phyloP scores from a whole-genome alignment of 805 yeast genomes.

The Saccharomycopsis capsularis region DNA sequence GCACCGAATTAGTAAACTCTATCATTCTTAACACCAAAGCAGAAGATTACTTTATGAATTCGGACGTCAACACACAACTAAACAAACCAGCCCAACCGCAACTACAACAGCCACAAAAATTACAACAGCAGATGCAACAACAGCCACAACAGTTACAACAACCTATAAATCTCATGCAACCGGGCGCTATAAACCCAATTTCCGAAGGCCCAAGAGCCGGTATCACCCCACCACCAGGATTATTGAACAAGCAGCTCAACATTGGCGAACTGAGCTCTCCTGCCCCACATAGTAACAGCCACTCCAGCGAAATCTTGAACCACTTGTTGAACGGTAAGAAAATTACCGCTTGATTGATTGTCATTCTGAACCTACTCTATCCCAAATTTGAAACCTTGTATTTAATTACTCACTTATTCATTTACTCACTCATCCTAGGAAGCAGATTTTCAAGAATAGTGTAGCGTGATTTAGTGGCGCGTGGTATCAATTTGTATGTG shows the following conservation, averaged over 20 bases:
- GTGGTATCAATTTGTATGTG: background rate
- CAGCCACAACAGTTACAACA: slow-evolving; percentile 22
- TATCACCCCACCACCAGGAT: slow-evolving; percentile 22
- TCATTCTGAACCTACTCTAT: background rate
- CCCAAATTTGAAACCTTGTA: no score
- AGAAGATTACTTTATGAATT: slow-evolving; percentile 13
- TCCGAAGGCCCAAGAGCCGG: slow-evolving; percentile 20
- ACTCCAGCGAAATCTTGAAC: slow-evolving; percentile 73
- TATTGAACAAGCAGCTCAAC: slow-evolving; percentile 2
- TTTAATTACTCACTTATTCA: background rate
- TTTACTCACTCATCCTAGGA: background rate
- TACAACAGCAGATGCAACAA: slow-evolving; percentile 22
- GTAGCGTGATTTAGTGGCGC: no score
- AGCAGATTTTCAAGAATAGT: no score
- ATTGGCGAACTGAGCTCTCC: slow-evolving; percentile 5
- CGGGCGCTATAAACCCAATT: slow-evolving; percentile 25
- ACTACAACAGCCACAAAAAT: slow-evolving; percentile 24
- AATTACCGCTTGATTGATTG: slow-evolving; percentile 11
- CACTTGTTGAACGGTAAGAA: slow-evolving; percentile 80
- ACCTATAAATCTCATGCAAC: slow-evolving; percentile 26
- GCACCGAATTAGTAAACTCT: slow-evolving; percentile 31
- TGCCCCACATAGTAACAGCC: slow-evolving; percentile 31
- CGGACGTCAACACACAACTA: slow-evolving; percentile 30
- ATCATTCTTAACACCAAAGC: slow-evolving; percentile 31
- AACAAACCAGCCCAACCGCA: slow-evolving; percentile 27